Conservation (phyloP, 768 basidiomycete genomes). For the Mycena capillaripes region DNA sequence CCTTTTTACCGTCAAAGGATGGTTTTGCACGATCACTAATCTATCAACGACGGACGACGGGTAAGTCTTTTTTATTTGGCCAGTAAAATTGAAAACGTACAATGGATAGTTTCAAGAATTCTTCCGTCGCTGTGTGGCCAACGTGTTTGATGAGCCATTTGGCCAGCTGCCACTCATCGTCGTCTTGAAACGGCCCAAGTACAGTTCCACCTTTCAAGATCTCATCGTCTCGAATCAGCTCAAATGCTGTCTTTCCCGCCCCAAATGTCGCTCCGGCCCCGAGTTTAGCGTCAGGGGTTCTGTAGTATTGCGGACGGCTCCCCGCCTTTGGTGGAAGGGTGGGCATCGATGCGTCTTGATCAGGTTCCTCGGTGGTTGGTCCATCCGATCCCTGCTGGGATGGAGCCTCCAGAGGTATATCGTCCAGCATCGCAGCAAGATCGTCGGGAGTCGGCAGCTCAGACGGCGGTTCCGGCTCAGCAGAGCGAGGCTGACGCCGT, state of each 20-base stretch:
- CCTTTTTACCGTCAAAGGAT: not conserved
- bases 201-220: slow-evolving; percentile 14
- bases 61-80: not conserved
- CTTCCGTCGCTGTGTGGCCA: slow-evolving; percentile 39
- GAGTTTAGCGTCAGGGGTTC: not conserved
- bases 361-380: not conserved
- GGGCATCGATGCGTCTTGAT: slow-evolving; percentile 15
- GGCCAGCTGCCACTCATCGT: slow-evolving; percentile 46
- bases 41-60: not conserved
- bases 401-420: not conserved
- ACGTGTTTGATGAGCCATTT: slow-evolving; percentile 42
- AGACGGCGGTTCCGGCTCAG: not conserved
- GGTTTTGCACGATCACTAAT: not conserved
- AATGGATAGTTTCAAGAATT: slow-evolving; percentile 25
- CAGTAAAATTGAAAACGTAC: not conserved
- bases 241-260: not conserved
- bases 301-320: not conserved
- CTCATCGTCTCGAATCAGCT: slow-evolving; percentile 10
- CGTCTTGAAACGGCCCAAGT: slow-evolving; percentile 39
- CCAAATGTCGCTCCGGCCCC: slow-evolving; percentile 10
- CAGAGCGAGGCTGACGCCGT: not conserved
- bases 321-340: not conserved
- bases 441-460: not conserved
- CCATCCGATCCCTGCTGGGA: not conserved
- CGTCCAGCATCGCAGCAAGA: slow-evolving; percentile 3